These are phyloP conservation scores for Ochetophila trinervis DNA, from an alignment of 306 rosid genomes.

Conservation along the genomic window DNA sequence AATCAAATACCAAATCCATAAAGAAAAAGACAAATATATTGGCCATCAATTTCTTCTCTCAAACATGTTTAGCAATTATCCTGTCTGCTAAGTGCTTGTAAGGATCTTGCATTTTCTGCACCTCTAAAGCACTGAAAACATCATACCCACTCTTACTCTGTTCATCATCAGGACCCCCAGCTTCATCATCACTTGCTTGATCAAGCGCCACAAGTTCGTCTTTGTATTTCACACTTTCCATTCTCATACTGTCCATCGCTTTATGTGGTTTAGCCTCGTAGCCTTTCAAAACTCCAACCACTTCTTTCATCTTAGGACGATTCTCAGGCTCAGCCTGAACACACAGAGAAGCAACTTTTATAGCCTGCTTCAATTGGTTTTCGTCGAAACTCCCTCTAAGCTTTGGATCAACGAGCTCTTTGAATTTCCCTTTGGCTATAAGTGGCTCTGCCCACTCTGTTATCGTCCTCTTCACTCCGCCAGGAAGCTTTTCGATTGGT, in stretches of 20 bases:
- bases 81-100: constrained; percentile 23
- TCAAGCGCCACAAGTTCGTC: constrained; percentile 51
- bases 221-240: constrained; percentile 44
- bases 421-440: constrained; percentile 48
- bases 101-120: constrained; percentile 55
- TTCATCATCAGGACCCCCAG: constrained; percentile 25
- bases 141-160: constrained; percentile 48
- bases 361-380: constrained; percentile 48
- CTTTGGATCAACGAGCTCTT: constrained; percentile 59
- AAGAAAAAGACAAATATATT: no score
- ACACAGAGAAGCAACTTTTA: constrained; percentile 64
- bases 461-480: constrained; percentile 73
- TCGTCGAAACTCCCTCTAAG: constrained; percentile 66
- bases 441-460: constrained; percentile 77
- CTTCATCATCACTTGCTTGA: constrained; percentile 41
- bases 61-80: constrained; percentile 16
- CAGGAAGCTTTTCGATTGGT: constrained; percentile 76
- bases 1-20: no score
- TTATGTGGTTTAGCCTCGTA: constrained; percentile 31
- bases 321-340: constrained; percentile 61
- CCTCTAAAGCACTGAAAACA: constrained; percentile 70
- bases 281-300: constrained; percentile 61
- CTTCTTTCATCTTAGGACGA: constrained; percentile 68
- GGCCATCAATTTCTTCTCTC: not conserved
- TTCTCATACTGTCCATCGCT: constrained; percentile 28